Base-by-base conservation (phyloP, 768 basidiomycete genomes). In the Naematelia encephala region DNA sequence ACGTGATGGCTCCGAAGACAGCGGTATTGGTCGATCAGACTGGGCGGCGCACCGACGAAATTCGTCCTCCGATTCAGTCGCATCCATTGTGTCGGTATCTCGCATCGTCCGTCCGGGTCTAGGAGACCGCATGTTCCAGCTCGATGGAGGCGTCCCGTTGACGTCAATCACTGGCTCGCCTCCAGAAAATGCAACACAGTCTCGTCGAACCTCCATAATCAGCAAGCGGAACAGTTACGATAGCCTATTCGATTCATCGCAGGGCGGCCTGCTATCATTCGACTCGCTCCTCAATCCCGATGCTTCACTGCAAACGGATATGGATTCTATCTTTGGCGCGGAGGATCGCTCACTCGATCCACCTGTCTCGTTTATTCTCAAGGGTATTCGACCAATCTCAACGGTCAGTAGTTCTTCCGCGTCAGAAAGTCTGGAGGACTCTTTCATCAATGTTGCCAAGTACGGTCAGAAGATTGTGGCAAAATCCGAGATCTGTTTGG, bases 81-180 rank as follows among this genome's bases (percentile, higher is more conserved):
- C 34, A 1, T 73, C 69, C 1, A 55, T 39, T n/a, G 47, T 62
- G 10, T 63, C 67, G 3, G 51, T 62, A 4, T 55, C 58, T 43
- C 50, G 64, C 3, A 44, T 77, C 28, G 68, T 46, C 42, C 57
- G 75, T 21, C 75, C 75, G 21, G 73, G 70, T 30, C 58, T 73
- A 1, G 70, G 73, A 0, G 75, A 77, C 16, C 45, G 72, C 51
- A 77, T 77, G 73, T 77, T 74, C 62, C 60, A 69, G 42, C 66
- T 71, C 4, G 69, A 74, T 43, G 63, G 59, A 8, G 71, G 64
- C 11, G 69, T 70, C 0, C 66, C 70, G 47, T 42, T 73, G 2
- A 65, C 69, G 28, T 63, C 69, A 14, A 73, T 70, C 50, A 67
- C 65, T 19, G 69, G 61, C 3, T 70, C 72, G 1, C 69, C 69